A percentile compares a stretch with the other conserved stretches of the same genome.
phyloP scores from a whole-genome alignment of 2,329 filamentous ascomycete species.

The Beauveria bassiana region DNA sequence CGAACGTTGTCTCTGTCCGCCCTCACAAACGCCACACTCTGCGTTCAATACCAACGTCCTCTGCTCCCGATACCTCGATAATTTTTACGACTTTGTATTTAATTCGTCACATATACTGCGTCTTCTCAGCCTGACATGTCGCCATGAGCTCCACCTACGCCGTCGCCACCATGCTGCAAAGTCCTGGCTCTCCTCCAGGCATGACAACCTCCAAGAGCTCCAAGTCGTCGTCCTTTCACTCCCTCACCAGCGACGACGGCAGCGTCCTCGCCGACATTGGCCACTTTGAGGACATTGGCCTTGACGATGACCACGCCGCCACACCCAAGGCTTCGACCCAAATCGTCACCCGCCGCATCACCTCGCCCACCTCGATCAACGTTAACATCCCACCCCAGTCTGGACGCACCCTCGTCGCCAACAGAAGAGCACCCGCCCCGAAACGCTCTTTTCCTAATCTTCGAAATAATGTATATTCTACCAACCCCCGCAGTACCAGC shows the following conservation, averaged over 20 bases:
- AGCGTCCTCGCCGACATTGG: constrained; percentile 63
- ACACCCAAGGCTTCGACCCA: constrained; percentile 44
- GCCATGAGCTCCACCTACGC: constrained; percentile 29
- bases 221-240: constrained; percentile 82
- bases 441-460: constrained; percentile 39
- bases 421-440: constrained; percentile 21
- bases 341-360: constrained; percentile 29
- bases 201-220: constrained; percentile 80
- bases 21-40: neutral
- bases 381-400: constrained; percentile 13
- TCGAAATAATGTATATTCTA: constrained; percentile 36
- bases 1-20: neutral
- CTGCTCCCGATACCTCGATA: neutral
- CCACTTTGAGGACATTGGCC: constrained; percentile 89
- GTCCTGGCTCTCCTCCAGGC: constrained; percentile 40
- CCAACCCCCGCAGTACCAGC: constrained; percentile 46
- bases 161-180: constrained; percentile 21
- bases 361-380: constrained; percentile 5
- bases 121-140: constrained; percentile 19
- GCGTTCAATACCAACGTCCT: neutral
- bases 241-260: constrained; percentile 67
- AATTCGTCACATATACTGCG: neutral
- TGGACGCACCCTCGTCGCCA: constrained; percentile 25
- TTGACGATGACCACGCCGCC: constrained; percentile 51
- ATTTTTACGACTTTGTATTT: neutral